Base-by-base conservation (phyloP, 179 eudicot genomes). In the Monotropa hypopitys region DNA sequence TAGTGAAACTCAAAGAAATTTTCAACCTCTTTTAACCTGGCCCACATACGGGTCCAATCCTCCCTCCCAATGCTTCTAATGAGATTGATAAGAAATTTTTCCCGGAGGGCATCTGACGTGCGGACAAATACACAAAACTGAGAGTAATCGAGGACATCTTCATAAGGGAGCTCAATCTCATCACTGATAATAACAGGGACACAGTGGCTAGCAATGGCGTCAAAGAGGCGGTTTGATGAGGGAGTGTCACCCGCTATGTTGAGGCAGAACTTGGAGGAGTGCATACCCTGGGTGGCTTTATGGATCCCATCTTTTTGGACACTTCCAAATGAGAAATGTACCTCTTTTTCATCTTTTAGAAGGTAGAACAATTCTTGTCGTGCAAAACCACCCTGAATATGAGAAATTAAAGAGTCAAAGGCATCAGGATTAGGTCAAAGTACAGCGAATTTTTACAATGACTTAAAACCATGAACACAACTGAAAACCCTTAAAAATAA, bases 231-330 rank as follows among this genome's bases (percentile, higher is more conserved):
- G 76, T 90, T 94, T 7, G 98, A 94, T 46, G 98, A 92, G 5
- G 98, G 97, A 33, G 97, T 94, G 82, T 90, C 98, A 4, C 97
- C 97, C 0, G 98, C 98, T 82, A 94, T 90, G 87, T 92, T 90
- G 79, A 94, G 94, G 86, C 98, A 94, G 80, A 88, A 94, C 76
- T 90, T 94, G 16, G 98, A 92, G 59, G 88, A 74, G 50, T 85
- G 96, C 98, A 94, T 94, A 23, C 98, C 98, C 47, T 78, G 66
- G 33, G 88, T 82, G 7, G 98, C 94, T 33, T 82, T 81, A 20
- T 32, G 82, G 40, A 94, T 80, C 9, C 98, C 97, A 23, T 86
- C 89, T 30, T 79, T 83, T 66, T 84, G 88, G 71, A 90, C 81
- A 70, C 87, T 90, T 38, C 98, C 98, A 33, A 90, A 92, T 38